Conservation (phyloP, 2,329 filamentous ascomycete species). For the Penicillium sp. region DNA sequence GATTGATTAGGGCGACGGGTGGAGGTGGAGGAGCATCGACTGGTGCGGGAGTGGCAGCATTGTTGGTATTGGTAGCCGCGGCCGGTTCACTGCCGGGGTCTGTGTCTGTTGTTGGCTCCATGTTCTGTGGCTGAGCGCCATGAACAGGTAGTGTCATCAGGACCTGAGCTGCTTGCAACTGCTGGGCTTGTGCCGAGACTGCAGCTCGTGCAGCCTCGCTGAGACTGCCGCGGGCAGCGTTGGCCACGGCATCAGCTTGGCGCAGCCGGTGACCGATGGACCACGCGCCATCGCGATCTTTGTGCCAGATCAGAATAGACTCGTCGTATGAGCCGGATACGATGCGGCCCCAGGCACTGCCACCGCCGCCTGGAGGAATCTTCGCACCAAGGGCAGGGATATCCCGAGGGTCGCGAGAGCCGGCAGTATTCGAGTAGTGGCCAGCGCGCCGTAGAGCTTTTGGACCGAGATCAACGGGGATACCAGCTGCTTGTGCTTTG, state of each 20-base stretch:
- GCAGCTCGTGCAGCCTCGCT: slow-evolving; percentile 15
- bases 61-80: neutral
- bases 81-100: slow-evolving; percentile 1
- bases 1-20: neutral
- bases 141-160: neutral
- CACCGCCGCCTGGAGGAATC: slow-evolving; percentile 83
- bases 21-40: slow-evolving; percentile 1
- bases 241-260: slow-evolving; percentile 52
- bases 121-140: neutral
- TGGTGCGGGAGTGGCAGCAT: neutral
- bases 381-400: slow-evolving; percentile 74
- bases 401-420: slow-evolving; percentile 68
- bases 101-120: neutral
- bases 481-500: slow-evolving; percentile 48
- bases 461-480: slow-evolving; percentile 31
- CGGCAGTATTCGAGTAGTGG: slow-evolving; percentile 57
- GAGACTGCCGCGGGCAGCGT: slow-evolving; percentile 26
- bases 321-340: slow-evolving; percentile 96
- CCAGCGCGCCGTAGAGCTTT: slow-evolving; percentile 50
- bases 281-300: slow-evolving; percentile 80
- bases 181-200: slow-evolving; percentile 20
- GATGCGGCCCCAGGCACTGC: slow-evolving; percentile 85
- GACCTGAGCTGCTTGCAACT: slow-evolving; percentile 18
- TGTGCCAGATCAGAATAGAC: slow-evolving; percentile 90
- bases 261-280: slow-evolving; percentile 67